Evolutionary conservation across 495 filamentous ascomycete genomes (phyloP), one percentile per base, ranked within the genome.

Genomic region (Jackrogersella minutella): DNA sequence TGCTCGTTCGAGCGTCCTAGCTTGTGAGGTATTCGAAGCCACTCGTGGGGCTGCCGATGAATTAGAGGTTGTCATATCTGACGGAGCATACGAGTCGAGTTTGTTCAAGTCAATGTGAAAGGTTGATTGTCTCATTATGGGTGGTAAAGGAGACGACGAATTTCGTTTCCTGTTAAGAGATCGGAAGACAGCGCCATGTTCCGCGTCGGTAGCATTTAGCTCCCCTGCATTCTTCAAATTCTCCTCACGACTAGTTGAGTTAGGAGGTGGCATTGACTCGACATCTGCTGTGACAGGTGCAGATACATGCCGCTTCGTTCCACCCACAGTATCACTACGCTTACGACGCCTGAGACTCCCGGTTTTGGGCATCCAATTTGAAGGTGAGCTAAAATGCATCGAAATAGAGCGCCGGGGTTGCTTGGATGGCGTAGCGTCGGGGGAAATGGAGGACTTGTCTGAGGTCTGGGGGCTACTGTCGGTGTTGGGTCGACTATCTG

Each of bases 1-100:
- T 10, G 91, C 84, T 41, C 87, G 90, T 65, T 97, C 92, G 19
- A 90, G 90, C 43, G 79, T 82, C 17, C 80, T 70, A 7, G 70
- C 52, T 69, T 74, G 43, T 6, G 68, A 71, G 5, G 58, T 73
- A 75, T 77, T 67, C 73, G 77, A 69, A 62, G 57, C 31, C 66
- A 77, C 40, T 72, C 73, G 71, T 40, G 80, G 66, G 60, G 77
- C 68, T 14, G 60, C 53, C 26, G 53, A 19, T 39, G 58, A 49
- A 31, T 37, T 66, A 16, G 39, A 16, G 16, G 56, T 49, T 1
- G 41, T 31, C 14, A 73, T 66, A 17, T 66, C 52, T 60, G 71
- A 58, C 28, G 55, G 59, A 51, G 63, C 41, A 58, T 74, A 77
- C 14, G 78, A 72, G 70, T 78, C 73, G 54, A 82, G 65, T 41